Conservation (phyloP, 495 filamentous ascomycete genomes). For the Oleoguttula mirabilis region DNA sequence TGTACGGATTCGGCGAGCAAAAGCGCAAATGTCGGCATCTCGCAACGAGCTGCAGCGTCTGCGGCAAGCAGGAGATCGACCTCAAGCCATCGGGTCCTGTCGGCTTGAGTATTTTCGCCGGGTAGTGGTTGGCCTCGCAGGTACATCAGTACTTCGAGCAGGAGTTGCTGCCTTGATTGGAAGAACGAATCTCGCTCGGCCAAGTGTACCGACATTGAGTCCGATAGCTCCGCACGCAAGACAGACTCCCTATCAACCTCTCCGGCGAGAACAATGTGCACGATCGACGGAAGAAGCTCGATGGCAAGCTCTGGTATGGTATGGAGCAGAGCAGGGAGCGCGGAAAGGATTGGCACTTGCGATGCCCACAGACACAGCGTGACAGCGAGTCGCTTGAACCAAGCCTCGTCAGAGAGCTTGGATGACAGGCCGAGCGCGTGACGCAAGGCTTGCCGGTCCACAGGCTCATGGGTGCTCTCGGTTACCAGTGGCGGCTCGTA, state of each 20-base stretch:
- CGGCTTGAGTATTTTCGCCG: constrained; percentile 60
- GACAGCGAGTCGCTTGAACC: constrained; percentile 3
- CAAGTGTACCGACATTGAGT: background rate
- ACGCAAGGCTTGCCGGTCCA: background rate
- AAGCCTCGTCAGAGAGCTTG: background rate
- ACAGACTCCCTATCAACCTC: constrained; percentile 5
- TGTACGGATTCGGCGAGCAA: constrained; percentile 66
- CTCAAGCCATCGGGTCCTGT: constrained; percentile 75
- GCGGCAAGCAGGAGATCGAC: constrained; percentile 63
- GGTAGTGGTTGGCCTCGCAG: constrained; percentile 69
- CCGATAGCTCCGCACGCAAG: constrained; percentile 8
- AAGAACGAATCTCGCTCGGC: background rate
- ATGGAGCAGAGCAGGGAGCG: constrained; percentile 49
- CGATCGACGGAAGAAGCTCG: constrained; percentile 59
- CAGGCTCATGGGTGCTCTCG: no score
- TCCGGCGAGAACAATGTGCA: constrained; percentile 9
- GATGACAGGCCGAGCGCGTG: background rate
- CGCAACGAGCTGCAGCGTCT: constrained; percentile 64
- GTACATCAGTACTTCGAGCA: constrained; percentile 77
- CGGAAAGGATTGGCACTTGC: constrained; percentile 52
- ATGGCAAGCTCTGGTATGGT: constrained; percentile 55
- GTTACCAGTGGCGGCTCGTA: constrained; percentile 6
- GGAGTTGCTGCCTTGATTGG: constrained; percentile 31
- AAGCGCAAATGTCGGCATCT: constrained; percentile 76
- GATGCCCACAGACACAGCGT: constrained; percentile 36